phyloP scores from a whole-genome alignment of 176 grass and related monocot species.

The Oryza australiensis region DNA sequence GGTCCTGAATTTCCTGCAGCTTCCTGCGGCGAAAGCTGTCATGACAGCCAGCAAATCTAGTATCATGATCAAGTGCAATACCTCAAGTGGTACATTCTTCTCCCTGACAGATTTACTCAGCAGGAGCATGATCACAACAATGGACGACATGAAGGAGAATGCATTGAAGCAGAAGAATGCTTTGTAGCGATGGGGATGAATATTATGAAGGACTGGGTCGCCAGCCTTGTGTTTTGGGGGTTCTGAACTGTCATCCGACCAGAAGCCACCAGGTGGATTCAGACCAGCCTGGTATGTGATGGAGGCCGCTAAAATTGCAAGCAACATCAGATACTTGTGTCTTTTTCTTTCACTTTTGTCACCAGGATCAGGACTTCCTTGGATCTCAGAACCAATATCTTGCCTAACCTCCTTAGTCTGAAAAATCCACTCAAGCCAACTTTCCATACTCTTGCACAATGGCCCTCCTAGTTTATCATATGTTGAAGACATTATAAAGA shows the following conservation, averaged over 20 bases:
- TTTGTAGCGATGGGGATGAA: too few relatives aligned
- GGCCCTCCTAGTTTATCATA: not conserved
- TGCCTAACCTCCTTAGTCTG: not conserved
- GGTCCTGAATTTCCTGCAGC: conserved; percentile 37
- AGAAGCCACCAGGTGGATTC: conserved; percentile 44
- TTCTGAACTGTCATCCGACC: conserved; percentile 27
- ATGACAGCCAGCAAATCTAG: conserved; percentile 47
- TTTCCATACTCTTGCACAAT: not conserved
- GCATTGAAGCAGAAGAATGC: conserved; percentile 42
- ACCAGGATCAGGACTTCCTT: not conserved
- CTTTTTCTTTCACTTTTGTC: conserved; percentile 24
- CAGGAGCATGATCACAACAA: conserved; percentile 35
- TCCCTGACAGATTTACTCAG: conserved; percentile 28
- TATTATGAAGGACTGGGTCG: conserved; percentile 26
- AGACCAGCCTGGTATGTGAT: conserved; percentile 55
- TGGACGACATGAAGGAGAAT: conserved; percentile 39
- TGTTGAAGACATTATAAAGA: conserved; percentile 13
- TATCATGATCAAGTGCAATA: conserved; percentile 30
- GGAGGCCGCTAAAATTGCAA: conserved; percentile 51
- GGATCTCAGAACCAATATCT: not conserved
- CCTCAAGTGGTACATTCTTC: not conserved
- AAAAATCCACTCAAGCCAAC: not conserved
- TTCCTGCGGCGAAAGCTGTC: conserved; percentile 50
- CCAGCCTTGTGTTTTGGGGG: not conserved
- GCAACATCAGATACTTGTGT: conserved; percentile 52